Base-by-base conservation (phyloP, 768 basidiomycete genomes). In the Pleurotus djamor region DNA sequence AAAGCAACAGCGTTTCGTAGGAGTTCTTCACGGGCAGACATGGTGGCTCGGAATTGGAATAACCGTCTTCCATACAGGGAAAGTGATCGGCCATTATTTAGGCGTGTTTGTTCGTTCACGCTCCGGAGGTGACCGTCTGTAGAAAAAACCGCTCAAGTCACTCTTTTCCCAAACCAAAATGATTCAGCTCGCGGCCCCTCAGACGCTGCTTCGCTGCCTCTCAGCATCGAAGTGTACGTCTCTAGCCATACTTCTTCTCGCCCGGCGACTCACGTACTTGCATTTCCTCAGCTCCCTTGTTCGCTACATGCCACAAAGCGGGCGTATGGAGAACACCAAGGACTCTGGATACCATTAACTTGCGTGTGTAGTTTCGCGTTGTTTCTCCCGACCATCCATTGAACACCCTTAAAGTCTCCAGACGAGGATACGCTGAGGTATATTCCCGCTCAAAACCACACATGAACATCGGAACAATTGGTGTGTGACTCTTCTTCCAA, bases 401-500 rank as follows among this genome's bases (percentile, higher is more conserved):
- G 6, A 41, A 36, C 45, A 7, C 37, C 49, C 56, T 21, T 28
- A 16, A 52, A 87, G 87, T 77, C 57, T 67, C 76, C 59, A 76
- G 81, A 64, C 84, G 92, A 69, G 82, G 88, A 16, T 94, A 94
- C 75, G 92, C 92, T 50, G 92, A 94, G 62, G 75, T 76, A 38
- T 94, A 84, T 75, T 81, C 85, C 48, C 89, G 92, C 43, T 75
- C 76, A 14, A 94, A 94, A 72, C 91, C 92, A 57, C 94, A 96
- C 71, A 89, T 96, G 90, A 96, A 96, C 80, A 92, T 96, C 68
- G 94, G 94, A 64, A 95, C 93, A 52, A 95, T 95, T 68, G 92
- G 92, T 90, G 21, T 28, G 21, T 70, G 54, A 75, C 72, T 63
- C 65, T 54, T 43, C 60, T 56, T 50, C 32, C 54, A 7, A 7